phyloP scores from a whole-genome alignment of 176 grass and related monocot species.

The Urochloa ruziziensis region DNA sequence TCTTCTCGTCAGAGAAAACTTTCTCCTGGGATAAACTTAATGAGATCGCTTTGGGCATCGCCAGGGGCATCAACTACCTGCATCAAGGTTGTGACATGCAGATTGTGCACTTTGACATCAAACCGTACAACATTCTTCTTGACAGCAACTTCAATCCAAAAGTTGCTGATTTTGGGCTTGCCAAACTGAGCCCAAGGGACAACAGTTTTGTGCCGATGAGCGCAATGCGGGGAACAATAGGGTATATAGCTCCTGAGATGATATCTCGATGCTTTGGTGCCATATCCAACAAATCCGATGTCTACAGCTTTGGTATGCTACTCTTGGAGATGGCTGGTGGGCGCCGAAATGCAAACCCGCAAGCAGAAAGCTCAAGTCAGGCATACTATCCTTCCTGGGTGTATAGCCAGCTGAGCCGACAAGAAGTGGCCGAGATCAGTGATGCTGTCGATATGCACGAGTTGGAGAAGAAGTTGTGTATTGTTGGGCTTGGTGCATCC shows the following conservation, averaged over 20 bases:
- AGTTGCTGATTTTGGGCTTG: conserved; percentile 56
- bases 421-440: not conserved
- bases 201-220: conserved; percentile 34
- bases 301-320: conserved; percentile 57
- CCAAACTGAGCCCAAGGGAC: conserved; percentile 51
- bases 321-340: conserved; percentile 41
- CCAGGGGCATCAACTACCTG: conserved; percentile 50
- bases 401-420: not conserved
- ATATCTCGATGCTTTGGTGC: conserved; percentile 32
- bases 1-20: conserved; percentile 18
- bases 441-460: conserved; percentile 18
- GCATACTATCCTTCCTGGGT: conserved; percentile 38
- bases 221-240: not conserved
- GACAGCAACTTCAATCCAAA: conserved; percentile 41
- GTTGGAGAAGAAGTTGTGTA: conserved; percentile 45
- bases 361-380: conserved; percentile 4
- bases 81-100: conserved; percentile 59
- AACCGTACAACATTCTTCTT: conserved; percentile 57
- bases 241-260: conserved; percentile 34
- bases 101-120: conserved; percentile 70
- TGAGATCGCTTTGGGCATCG: conserved; percentile 47
- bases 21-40: conserved; percentile 43
- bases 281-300: conserved; percentile 51
- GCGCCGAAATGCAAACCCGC: not conserved
- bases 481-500: conserved; percentile 54